phyloP scores from a whole-genome alignment of 257 asterid species.

The Striga asiatica region DNA sequence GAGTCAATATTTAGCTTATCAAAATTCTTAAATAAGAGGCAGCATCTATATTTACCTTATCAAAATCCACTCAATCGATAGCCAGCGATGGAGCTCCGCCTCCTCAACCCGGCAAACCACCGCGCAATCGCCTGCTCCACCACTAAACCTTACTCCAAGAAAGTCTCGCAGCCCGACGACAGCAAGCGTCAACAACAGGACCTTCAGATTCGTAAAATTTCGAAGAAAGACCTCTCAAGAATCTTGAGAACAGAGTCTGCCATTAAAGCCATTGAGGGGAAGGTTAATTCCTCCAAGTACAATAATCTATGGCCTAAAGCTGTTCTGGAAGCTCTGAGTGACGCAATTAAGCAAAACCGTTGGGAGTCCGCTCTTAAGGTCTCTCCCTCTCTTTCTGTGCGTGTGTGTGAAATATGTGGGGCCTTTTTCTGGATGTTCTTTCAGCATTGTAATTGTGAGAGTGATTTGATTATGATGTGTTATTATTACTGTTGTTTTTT shows the following conservation, averaged over 20 bases:
- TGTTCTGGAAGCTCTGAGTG: conserved; percentile 63
- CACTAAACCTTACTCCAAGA: conserved; percentile 26
- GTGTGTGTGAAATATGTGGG: background rate
- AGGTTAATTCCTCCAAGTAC: conserved; percentile 66
- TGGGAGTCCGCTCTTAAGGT: conserved; percentile 97
- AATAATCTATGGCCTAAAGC: conserved; percentile 74
- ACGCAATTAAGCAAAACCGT: conserved; percentile 47
- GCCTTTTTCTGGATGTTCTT: too few relatives aligned
- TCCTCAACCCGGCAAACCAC: conserved; percentile 19
- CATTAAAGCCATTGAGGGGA: conserved; percentile 47
- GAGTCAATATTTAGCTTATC: too few relatives aligned
- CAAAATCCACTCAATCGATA: too few relatives aligned
- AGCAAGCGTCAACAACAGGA: conserved; percentile 20
- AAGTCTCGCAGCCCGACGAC: conserved; percentile 19
- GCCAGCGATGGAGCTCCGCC: conserved; percentile 52
- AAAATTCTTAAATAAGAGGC: too few relatives aligned
- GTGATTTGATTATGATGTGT: too few relatives aligned
- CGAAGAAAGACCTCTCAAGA: conserved; percentile 56
- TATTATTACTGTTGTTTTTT: too few relatives aligned
- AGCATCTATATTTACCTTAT: too few relatives aligned
- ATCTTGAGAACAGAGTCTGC: conserved; percentile 73
- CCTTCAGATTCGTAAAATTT: conserved; percentile 31
- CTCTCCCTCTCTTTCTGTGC: background rate
- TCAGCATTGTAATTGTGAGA: too few relatives aligned
- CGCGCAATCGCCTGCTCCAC: conserved; percentile 19